phyloP scores from a whole-genome alignment of 139 green algal species.

The Chlorella sp. region DNA sequence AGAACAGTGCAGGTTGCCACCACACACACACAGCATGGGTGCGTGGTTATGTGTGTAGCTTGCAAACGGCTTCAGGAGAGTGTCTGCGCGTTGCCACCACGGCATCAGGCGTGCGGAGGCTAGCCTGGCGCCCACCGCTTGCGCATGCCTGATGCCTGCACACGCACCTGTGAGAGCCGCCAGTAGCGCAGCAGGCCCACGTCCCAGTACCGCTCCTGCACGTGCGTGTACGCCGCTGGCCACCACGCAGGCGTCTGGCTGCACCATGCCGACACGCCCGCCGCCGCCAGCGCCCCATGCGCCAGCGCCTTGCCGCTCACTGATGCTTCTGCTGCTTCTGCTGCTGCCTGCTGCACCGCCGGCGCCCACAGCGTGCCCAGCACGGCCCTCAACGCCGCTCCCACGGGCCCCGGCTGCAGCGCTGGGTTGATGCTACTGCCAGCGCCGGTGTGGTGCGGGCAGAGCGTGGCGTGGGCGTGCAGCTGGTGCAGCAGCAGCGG shows the following conservation, averaged over 20 bases:
- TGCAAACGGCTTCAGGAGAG: no score
- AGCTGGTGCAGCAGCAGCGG: neutral
- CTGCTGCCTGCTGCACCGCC: no score
- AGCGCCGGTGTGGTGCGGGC: no score
- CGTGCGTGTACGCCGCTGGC: slow-evolving; percentile 64
- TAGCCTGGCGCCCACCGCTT: no score
- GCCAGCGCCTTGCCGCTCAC: no score
- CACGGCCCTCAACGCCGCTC: no score
- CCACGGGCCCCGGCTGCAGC: no score
- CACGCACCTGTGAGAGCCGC: slow-evolving; percentile 52
- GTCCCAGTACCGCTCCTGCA: slow-evolving; percentile 85
- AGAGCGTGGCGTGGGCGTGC: neutral
- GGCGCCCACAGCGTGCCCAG: no score
- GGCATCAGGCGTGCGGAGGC: neutral
- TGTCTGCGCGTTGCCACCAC: neutral
- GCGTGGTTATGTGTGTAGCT: neutral
- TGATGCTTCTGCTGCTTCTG: no score
- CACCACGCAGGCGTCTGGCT: neutral
- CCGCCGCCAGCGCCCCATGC: neutral
- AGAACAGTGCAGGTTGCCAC: neutral
- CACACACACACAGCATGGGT: neutral
- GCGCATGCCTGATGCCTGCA: no score
- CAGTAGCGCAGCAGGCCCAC: slow-evolving; percentile 77
- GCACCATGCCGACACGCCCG: slow-evolving; percentile 68
- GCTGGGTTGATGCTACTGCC: no score